Evolutionary conservation across 202 grass and related monocot species (phyloP).

Genomic region (Eragrostis tef): DNA sequence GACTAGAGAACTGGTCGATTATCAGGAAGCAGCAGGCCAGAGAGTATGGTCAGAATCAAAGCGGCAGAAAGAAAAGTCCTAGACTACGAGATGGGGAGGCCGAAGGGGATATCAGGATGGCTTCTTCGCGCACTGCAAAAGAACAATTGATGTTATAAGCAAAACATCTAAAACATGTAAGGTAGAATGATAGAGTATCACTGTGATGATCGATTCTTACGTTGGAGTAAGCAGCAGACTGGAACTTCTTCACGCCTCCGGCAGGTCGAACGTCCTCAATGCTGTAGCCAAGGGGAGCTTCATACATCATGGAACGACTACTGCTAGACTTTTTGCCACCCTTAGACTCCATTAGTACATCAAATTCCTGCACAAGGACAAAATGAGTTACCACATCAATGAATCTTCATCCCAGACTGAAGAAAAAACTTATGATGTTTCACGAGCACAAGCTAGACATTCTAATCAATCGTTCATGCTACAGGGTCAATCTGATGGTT

Average conservation of each 20-base stretch:
- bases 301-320: slow-evolving; percentile 85
- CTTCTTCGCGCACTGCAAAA: slow-evolving; percentile 85
- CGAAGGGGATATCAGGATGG: slow-evolving; percentile 83
- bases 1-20: slow-evolving; percentile 59
- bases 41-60: slow-evolving; percentile 60
- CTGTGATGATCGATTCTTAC: slow-evolving; percentile 46
- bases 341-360: slow-evolving; percentile 99
- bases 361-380: slow-evolving; percentile 58
- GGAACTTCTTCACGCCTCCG: slow-evolving; percentile 91
- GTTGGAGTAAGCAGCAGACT: slow-evolving; percentile 99
- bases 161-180: not conserved
- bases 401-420: not conserved
- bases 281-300: slow-evolving; percentile 98
- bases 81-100: slow-evolving; percentile 54
- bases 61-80: slow-evolving; percentile 59
- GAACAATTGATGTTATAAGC: slow-evolving; percentile 40
- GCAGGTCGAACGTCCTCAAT: slow-evolving; percentile 98
- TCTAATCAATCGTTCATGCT: not conserved
- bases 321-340: slow-evolving; percentile 83
- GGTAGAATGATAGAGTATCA: not conserved
- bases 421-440: not conserved
- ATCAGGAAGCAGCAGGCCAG: slow-evolving; percentile 78
- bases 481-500: not conserved
- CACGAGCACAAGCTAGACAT: not conserved
- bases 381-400: not conserved